Conservation (phyloP, 2,329 filamentous ascomycete species). For the Thermochaetoides dissita region DNA sequence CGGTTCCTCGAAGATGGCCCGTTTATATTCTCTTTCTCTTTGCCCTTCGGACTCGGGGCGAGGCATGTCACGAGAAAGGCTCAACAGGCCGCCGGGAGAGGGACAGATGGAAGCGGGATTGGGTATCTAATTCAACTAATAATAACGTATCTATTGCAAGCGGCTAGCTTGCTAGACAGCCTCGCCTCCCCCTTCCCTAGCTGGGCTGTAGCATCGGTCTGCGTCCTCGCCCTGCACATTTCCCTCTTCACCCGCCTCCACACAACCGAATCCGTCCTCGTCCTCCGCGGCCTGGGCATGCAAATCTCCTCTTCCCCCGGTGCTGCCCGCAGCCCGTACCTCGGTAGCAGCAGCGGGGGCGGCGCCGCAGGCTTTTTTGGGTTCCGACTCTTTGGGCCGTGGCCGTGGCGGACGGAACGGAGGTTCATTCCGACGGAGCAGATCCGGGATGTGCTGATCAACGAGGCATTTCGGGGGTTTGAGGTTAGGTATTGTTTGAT, state of each 20-base stretch:
- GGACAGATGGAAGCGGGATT: no score
- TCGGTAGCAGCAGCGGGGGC: background rate
- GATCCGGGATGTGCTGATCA: constrained; percentile 86
- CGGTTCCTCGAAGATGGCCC: no score
- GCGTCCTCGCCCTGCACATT: constrained; percentile 26
- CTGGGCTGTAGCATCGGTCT: constrained; percentile 26
- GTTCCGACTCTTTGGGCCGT: no score
- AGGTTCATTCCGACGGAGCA: constrained; percentile 73
- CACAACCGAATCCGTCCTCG: constrained; percentile 69
- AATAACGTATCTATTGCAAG: no score
- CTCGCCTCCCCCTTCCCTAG: constrained; percentile 20
- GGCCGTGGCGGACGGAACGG: constrained; percentile 20
- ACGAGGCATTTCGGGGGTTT: constrained; percentile 88
- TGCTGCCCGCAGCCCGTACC: no score
- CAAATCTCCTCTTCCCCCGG: constrained; percentile 42
- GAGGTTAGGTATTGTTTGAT: constrained; percentile 81
- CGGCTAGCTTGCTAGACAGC: constrained; percentile 11
- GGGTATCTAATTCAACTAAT: no score
- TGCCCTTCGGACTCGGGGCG: background rate
- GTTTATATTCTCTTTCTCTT: constrained; percentile 12
- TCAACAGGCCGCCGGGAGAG: no score
- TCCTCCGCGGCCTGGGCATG: constrained; percentile 77
- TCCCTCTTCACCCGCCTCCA: constrained; percentile 31
- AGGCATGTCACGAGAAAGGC: no score
- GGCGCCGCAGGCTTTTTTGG: no score